Evolutionary conservation across 1,284 basidiomycete genomes (phyloP).

Genomic region (Marasmius tenuissimus): DNA sequence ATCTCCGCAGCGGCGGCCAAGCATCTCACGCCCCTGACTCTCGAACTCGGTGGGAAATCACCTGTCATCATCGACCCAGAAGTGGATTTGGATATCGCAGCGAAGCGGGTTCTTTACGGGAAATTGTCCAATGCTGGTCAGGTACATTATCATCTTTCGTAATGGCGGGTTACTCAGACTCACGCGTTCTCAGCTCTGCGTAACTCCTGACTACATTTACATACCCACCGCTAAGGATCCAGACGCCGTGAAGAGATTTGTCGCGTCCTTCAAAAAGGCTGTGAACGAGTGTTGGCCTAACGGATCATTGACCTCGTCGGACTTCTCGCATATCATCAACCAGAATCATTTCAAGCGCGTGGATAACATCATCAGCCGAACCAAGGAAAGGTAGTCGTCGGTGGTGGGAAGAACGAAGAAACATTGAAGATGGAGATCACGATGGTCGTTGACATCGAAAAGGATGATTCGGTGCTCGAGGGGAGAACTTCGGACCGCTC

Average conservation of each 20-base stretch:
- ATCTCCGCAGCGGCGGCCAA: slow-evolving; percentile 69
- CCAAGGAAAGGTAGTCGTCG: slow-evolving; percentile 52
- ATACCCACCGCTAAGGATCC: slow-evolving; percentile 44
- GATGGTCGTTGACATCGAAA: slow-evolving; percentile 45
- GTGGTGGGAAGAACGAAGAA: slow-evolving; percentile 35
- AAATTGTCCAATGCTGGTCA: slow-evolving; percentile 57
- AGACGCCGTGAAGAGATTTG: slow-evolving; percentile 38
- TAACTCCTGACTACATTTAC: slow-evolving; percentile 66
- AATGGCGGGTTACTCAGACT: slow-evolving; percentile 2
- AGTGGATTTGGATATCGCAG: slow-evolving; percentile 37
- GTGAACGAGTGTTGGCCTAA: slow-evolving; percentile 36
- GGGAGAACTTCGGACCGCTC: slow-evolving; percentile 72
- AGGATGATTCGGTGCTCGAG: slow-evolving; percentile 55
- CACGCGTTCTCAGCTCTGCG: slow-evolving; percentile 44
- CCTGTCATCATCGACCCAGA: slow-evolving; percentile 55
- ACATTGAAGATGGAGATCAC: slow-evolving; percentile 44
- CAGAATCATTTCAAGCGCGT: slow-evolving; percentile 51
- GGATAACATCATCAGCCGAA: slow-evolving; percentile 45
- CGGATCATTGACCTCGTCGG: slow-evolving; percentile 37
- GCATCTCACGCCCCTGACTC: slow-evolving; percentile 70
- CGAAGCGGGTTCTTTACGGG: slow-evolving; percentile 50
- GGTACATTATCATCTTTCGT: slow-evolving; percentile 27
- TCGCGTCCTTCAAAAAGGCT: slow-evolving; percentile 46
- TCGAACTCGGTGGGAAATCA: slow-evolving; percentile 47
- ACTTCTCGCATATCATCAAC: slow-evolving; percentile 48